Conservation (phyloP, 2,329 filamentous ascomycete species). For the Colletotrichum caudatum region DNA sequence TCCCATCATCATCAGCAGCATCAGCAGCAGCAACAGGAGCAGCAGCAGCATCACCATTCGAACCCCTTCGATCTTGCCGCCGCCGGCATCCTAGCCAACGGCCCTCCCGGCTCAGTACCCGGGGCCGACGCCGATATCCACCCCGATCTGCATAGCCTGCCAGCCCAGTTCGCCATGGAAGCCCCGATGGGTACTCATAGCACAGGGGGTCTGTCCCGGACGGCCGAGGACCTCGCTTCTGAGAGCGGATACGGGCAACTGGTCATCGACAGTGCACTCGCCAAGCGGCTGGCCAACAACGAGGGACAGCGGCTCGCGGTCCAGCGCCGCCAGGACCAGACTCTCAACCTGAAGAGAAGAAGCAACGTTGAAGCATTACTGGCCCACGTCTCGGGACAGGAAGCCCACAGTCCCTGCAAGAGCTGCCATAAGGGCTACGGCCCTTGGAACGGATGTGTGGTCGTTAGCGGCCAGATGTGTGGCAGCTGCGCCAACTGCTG, state of each 20-base stretch:
- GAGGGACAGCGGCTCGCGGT: slow-evolving; percentile 61
- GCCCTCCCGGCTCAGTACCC: slow-evolving; percentile 42
- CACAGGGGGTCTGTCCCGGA: slow-evolving; percentile 44
- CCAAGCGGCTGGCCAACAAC: slow-evolving; percentile 65
- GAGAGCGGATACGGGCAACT: slow-evolving; percentile 61
- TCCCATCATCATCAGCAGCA: slow-evolving; percentile 31
- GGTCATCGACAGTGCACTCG: slow-evolving; percentile 65
- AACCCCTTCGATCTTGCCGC: slow-evolving; percentile 48
- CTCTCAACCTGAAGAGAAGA: slow-evolving; percentile 66
- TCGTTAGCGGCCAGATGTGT: slow-evolving; percentile 71
- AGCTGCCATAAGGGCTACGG: slow-evolving; percentile 72
- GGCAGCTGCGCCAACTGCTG: slow-evolving; percentile 73
- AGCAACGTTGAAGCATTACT: slow-evolving; percentile 72
- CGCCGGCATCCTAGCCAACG: slow-evolving; percentile 50
- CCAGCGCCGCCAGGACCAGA: slow-evolving; percentile 66
- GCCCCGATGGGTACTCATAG: slow-evolving; percentile 42
- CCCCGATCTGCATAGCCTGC: slow-evolving; percentile 46
- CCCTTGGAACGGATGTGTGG: slow-evolving; percentile 69
- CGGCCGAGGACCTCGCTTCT: slow-evolving; percentile 61
- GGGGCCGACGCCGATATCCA: slow-evolving; percentile 45
- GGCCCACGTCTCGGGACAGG: slow-evolving; percentile 66
- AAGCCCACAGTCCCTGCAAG: slow-evolving; percentile 64
- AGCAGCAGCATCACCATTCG: slow-evolving; percentile 43
- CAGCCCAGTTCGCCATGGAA: slow-evolving; percentile 43
- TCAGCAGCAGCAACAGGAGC: slow-evolving; percentile 33